Evolutionary conservation across 2,329 filamentous ascomycete species (phyloP), one percentile per base, ranked within the genome.

Genomic region (Pezicula carpinea): DNA sequence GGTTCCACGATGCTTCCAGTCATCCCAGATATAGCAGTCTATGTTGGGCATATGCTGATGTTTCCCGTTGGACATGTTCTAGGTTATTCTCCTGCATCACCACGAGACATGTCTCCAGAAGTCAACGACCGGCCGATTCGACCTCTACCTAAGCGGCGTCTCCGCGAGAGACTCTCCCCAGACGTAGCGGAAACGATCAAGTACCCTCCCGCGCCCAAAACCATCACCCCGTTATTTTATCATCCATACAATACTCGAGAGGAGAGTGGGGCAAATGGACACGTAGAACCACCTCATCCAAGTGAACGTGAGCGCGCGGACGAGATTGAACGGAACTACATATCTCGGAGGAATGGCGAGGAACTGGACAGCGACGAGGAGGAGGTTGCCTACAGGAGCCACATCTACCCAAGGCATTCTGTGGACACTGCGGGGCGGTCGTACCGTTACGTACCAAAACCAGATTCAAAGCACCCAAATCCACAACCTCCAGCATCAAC

Each of bases 61-160:
- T 40, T 43, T 22, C 11, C 34, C 22, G 19, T 41, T 36, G 22
- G 22, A 19, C 32, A 26, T 39, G 26, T 18, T 48, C 26, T 56
- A 63, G 61, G 58, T 44, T 61, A 58, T 49, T 59, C 57, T 36
- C 58, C 59, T 43, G 53, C 58, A 54, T 62, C 56, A 55, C 59
- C 64, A 69, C 68, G 57, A 58, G 59, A 63, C 40, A 83, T 85
- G 79, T 81, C 80, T 61, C 73, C 82, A 55, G 89, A 96, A 73
- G 85, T 86, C 49, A 77, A 83, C 54, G 88, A 95, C 64, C 85
- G 93, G 67, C 87, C 92, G 51, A 99, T 99, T 65, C 85, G 90
- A 63, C 93, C 93, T 47, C 73, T 99, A 51, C 93, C 93, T 36
- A 93, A 88, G 69, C 86, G 90, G 61, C 85, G 88, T 54, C 77